Conservation (phyloP, 2,329 filamentous ascomycete genomes). For the Aspergillus sp. region DNA sequence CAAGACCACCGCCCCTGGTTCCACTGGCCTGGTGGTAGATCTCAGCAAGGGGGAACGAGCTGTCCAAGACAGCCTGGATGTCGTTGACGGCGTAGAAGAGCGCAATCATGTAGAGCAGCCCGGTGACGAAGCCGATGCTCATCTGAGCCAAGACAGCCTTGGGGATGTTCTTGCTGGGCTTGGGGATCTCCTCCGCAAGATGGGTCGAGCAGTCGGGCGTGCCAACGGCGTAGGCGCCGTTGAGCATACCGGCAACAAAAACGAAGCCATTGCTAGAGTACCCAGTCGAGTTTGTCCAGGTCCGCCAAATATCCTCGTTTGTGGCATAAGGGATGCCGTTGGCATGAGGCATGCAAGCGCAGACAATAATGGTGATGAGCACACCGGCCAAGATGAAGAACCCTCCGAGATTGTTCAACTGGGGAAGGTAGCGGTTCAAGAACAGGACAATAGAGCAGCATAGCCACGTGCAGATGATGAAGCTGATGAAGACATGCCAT, state of each 20-base stretch:
- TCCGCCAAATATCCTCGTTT: constrained; percentile 55
- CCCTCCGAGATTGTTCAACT: constrained; percentile 57
- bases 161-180: constrained; percentile 47
- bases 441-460: constrained; percentile 55
- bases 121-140: constrained; percentile 47
- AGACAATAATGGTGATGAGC: constrained; percentile 54
- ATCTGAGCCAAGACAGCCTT: constrained; percentile 53
- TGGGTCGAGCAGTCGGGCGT: constrained; percentile 66
- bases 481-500: constrained; percentile 63
- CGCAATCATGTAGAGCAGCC: constrained; percentile 50
- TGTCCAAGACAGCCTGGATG: constrained; percentile 19
- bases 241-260: constrained; percentile 65
- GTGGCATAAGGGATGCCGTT: constrained; percentile 46
- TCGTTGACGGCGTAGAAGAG: constrained; percentile 54
- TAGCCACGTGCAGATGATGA: constrained; percentile 57
- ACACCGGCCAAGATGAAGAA: constrained; percentile 57
- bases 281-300: constrained; percentile 52
- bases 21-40: constrained; percentile 52
- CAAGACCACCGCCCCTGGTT: constrained; percentile 53
- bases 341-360: constrained; percentile 53
- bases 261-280: constrained; percentile 57
- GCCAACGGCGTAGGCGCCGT: constrained; percentile 68
- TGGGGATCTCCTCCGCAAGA: constrained; percentile 63
- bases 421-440: constrained; percentile 52
- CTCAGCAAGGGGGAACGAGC: constrained; percentile 47